Evolutionary conservation across 2,329 filamentous ascomycete species (phyloP).

Genomic region (Venturia aucupariae): DNA sequence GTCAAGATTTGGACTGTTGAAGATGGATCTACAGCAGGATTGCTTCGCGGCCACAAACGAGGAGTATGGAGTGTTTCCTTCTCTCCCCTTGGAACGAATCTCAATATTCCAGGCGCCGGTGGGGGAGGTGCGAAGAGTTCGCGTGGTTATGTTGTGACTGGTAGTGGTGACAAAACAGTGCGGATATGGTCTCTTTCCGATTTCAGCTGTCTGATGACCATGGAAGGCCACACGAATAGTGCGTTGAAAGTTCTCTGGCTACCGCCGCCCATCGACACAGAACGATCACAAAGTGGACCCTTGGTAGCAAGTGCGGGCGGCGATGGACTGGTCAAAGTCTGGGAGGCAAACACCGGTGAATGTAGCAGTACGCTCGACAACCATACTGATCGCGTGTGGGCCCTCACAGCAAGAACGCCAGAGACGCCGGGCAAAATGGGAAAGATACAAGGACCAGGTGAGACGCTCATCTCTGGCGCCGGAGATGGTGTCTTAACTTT

Average conservation of each 20-base stretch:
- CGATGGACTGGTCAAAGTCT: constrained; percentile 92
- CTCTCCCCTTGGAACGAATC: constrained; percentile 27
- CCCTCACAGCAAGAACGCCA: constrained; percentile 61
- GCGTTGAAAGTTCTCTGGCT: constrained; percentile 92
- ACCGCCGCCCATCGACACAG: constrained; percentile 34
- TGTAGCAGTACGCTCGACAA: constrained; percentile 87
- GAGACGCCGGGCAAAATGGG: constrained; percentile 15
- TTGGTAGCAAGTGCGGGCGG: constrained; percentile 81
- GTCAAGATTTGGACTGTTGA: constrained; percentile 94
- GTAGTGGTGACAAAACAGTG: constrained; percentile 90
- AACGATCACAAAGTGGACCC: constrained; percentile 41
- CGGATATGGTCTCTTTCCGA: constrained; percentile 90
- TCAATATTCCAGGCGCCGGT: constrained; percentile 55
- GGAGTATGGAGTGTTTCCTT: constrained; percentile 96
- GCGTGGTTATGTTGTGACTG: constrained; percentile 78
- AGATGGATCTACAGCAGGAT: constrained; percentile 82
- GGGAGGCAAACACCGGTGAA: constrained; percentile 82
- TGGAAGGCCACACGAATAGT: constrained; percentile 94
- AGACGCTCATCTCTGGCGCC: constrained; percentile 71
- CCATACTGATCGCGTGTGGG: constrained; percentile 94
- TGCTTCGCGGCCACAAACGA: constrained; percentile 83
- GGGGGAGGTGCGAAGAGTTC: constrained; percentile 56
- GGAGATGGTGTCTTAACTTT: constrained; percentile 91
- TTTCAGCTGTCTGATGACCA: constrained; percentile 85
- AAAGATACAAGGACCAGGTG: background rate